These are phyloP conservation scores for Fomes fomentarius DNA, from an alignment of 1,284 basidiomycete species.

Conservation along the genomic window DNA sequence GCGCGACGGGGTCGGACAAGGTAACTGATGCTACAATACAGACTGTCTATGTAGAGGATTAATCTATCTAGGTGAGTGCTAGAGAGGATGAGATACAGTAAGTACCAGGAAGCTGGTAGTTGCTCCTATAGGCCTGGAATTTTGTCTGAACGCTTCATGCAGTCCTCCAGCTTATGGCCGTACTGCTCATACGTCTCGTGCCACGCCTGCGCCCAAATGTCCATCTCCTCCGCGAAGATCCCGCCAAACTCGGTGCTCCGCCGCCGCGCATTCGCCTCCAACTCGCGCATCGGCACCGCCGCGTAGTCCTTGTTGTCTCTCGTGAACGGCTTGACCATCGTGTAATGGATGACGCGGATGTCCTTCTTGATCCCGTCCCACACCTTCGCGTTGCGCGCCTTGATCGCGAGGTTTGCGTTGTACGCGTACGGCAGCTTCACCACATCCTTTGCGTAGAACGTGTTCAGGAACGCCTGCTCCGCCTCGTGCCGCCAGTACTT, in stretches of 20 bases:
- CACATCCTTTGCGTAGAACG: constrained; percentile 43
- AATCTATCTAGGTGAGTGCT: too few species aligned
- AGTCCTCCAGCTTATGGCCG: constrained; percentile 17
- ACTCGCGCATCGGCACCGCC: constrained; percentile 30
- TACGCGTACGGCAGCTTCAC: constrained; percentile 47
- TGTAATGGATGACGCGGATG: constrained; percentile 45
- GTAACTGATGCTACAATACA: too few species aligned
- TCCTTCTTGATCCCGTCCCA: constrained; percentile 40
- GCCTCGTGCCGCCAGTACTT: constrained; percentile 38
- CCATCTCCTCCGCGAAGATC: constrained; percentile 36
- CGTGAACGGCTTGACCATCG: constrained; percentile 43
- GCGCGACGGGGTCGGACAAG: too few species aligned
- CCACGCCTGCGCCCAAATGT: constrained; percentile 39
- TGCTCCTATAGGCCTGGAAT: too few species aligned
- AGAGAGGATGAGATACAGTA: too few species aligned
- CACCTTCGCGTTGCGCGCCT: constrained; percentile 35
- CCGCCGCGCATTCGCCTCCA: constrained; percentile 28
- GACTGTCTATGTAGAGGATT: too few species aligned
- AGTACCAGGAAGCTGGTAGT: too few species aligned
- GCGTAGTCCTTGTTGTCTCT: constrained; percentile 23
- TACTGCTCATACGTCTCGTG: constrained; percentile 30
- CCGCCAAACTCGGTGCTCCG: constrained; percentile 28
- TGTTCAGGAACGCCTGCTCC: constrained; percentile 50
- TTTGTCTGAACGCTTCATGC: constrained; percentile 16
- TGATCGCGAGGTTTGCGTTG: constrained; percentile 51